Base-by-base conservation (phyloP, 2,329 filamentous ascomycete genomes). In the Aureobasidium namibiae region DNA sequence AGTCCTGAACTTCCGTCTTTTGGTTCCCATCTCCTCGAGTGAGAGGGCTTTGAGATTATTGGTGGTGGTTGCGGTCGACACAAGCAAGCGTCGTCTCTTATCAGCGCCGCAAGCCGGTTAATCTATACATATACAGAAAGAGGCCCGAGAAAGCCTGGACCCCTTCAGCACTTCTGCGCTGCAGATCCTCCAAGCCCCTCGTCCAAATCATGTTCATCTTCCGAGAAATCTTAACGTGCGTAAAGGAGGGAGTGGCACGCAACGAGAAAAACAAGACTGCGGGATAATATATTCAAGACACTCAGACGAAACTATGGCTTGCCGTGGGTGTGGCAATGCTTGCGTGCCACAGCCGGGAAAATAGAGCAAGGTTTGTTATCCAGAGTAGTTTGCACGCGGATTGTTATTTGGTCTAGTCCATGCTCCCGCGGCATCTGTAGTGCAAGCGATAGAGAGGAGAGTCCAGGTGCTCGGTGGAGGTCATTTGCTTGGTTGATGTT, bases 281-380 rank as follows among this genome's bases (percentile, higher is more conserved):
- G 52, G 29, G 44, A 34, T 44, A 56, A 56, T 56, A 13, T 56
- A 56, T 41, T 11, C 49, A 41, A 31, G 36, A 53, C 49, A 4
- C 6, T 46, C 16, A 13, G 4, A 14, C 14, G 10, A 9, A 16
- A 24, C 13, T 13, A 16, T 46, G 23, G 26, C 52, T 38, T 29
- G 33, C 16, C n/a, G 39, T 31, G 38, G 16, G 38, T 36, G 23
- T 11, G 16, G 36, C 18, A 26, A 18, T 18, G 48, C 48, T 50
- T 50, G 48, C 48, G 24, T 50, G 18, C 21, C 4, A 18, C 10
- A 46, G 21, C 38, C 52, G 29, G 39, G n/a, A 41, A 39, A 41
- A 34, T 23, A 53, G 23, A 46, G 29, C 2, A 53, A 31, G 24
- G 26, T 24, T 31, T 41, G 33, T 11, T 23, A 38, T 50, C 33